phyloP scores from a whole-genome alignment of 495 filamentous ascomycete genomes.

The Halenospora varia region DNA sequence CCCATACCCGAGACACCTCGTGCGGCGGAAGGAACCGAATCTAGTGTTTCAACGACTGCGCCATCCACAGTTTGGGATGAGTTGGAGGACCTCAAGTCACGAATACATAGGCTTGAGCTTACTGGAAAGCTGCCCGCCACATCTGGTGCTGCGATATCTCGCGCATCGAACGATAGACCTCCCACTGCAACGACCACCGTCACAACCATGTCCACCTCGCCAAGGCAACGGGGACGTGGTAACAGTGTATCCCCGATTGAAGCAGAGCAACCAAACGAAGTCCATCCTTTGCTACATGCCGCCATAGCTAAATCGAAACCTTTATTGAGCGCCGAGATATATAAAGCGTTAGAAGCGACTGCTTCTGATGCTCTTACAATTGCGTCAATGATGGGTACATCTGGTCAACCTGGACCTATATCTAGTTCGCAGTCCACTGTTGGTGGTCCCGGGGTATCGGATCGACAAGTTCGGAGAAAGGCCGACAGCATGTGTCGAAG shows the following conservation, averaged over 20 bases:
- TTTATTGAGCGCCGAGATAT: slow-evolving; percentile 65
- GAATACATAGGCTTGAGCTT: slow-evolving; percentile 87
- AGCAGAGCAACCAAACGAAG: slow-evolving; percentile 33
- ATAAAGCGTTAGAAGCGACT: slow-evolving; percentile 74
- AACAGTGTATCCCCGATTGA: slow-evolving; percentile 47
- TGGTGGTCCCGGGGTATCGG: slow-evolving; percentile 56
- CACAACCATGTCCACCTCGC: slow-evolving; percentile 86
- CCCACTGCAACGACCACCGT: slow-evolving; percentile 90
- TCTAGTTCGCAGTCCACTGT: slow-evolving; percentile 59
- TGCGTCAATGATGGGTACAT: slow-evolving; percentile 65
- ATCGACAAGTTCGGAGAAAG: slow-evolving; percentile 82
- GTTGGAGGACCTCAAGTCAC: slow-evolving; percentile 89
- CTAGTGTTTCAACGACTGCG: slow-evolving; percentile 78
- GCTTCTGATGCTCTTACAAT: slow-evolving; percentile 76
- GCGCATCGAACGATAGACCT: slow-evolving; percentile 73
- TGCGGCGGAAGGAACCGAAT: slow-evolving; percentile 64
- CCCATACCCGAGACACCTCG: slow-evolving; percentile 45
- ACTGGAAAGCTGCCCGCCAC: slow-evolving; percentile 82
- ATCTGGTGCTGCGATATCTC: slow-evolving; percentile 73
- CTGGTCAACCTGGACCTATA: slow-evolving; percentile 56
- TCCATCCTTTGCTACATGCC: slow-evolving; percentile 75
- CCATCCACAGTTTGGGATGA: slow-evolving; percentile 98
- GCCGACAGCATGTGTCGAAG: slow-evolving; percentile 90
- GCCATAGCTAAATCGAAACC: slow-evolving; percentile 73
- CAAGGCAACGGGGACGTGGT: slow-evolving; percentile 55